Evolutionary conservation across 805 yeast species (phyloP).

Genomic region (Sporopachydermia lactativora): DNA sequence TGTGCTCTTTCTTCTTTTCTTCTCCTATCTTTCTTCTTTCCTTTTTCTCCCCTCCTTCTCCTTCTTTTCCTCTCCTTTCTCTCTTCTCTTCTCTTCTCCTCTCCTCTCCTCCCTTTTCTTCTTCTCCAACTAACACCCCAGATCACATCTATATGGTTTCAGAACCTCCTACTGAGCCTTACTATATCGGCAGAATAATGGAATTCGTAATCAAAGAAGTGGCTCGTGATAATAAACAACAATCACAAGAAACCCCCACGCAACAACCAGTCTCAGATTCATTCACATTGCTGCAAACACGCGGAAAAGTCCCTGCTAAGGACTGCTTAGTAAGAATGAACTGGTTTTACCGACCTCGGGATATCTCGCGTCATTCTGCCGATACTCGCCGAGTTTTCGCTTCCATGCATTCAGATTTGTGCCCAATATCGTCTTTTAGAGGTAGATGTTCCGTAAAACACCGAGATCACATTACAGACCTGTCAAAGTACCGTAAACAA

Average conservation of each 20-base stretch:
- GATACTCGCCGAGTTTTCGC: constrained; percentile 74
- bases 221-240: constrained; percentile 6
- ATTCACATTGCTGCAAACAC: constrained; percentile 9
- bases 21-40: not conserved
- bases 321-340: constrained; percentile 55
- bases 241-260: not conserved
- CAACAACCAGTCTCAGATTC: not conserved
- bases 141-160: constrained; percentile 74
- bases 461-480: constrained; percentile 45
- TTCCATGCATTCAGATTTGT: constrained; percentile 73
- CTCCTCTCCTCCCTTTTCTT: not conserved
- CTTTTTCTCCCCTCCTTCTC: not conserved
- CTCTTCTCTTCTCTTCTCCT: not conserved
- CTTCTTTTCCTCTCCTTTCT: not conserved
- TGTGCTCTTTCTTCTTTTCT: too few relatives aligned
- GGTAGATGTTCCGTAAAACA: constrained; percentile 66
- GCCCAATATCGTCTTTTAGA: constrained; percentile 62
- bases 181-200: constrained; percentile 72
- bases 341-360: constrained; percentile 87
- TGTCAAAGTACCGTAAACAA: constrained; percentile 36
- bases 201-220: constrained; percentile 41
- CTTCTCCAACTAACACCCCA: not conserved
- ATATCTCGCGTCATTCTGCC: constrained; percentile 47
- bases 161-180: constrained; percentile 93
- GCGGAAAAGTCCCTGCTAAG: constrained; percentile 28